Conservation (phyloP, 1,284 basidiomycete species). For the Ustilago hordei region DNA sequence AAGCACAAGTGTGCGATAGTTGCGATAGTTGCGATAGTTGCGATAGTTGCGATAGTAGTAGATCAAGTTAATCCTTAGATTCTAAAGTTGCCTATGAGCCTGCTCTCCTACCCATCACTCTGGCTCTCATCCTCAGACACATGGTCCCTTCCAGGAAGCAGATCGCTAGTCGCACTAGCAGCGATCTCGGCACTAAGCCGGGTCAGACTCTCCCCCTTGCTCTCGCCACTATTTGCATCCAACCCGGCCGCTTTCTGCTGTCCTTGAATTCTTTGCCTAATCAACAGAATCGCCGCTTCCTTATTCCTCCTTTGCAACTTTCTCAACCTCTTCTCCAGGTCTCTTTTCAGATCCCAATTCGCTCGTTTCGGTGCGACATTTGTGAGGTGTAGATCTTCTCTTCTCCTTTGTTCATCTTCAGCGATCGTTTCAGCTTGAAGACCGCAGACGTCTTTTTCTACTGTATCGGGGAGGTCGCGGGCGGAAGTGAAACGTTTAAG, state of each 20-base stretch:
- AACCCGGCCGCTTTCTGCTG: slow-evolving; percentile 40
- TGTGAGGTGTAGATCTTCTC: slow-evolving; percentile 90
- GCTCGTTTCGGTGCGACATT: slow-evolving; percentile 96
- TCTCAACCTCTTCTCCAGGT: slow-evolving; percentile 87
- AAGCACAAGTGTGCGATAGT: neutral
- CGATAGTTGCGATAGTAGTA: neutral
- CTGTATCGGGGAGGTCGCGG: slow-evolving; percentile 80
- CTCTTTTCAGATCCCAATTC: slow-evolving; percentile 97
- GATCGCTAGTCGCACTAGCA: slow-evolving; percentile 34
- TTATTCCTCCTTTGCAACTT: slow-evolving; percentile 91
- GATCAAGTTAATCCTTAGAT: neutral
- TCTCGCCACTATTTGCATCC: slow-evolving; percentile 15
- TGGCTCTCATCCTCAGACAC: slow-evolving; percentile 14
- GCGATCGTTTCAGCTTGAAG: slow-evolving; percentile 84
- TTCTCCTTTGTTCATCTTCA: slow-evolving; percentile 84
- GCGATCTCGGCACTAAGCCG: slow-evolving; percentile 40
- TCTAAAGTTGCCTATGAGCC: neutral
- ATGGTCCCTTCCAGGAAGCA: slow-evolving; percentile 1
- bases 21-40: neutral
- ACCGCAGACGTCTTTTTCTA: slow-evolving; percentile 86
- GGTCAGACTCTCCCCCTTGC: slow-evolving; percentile 22
- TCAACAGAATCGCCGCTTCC: slow-evolving; percentile 89
- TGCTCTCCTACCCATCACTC: slow-evolving; percentile 12
- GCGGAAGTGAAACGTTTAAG: slow-evolving; percentile 71
- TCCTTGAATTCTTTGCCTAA: slow-evolving; percentile 70